A percentile compares a stretch with the other conserved stretches of the same genome.
Evolutionary conservation across 345 rosid genomes (phyloP).

Genomic region (Passiflora organensis): DNA sequence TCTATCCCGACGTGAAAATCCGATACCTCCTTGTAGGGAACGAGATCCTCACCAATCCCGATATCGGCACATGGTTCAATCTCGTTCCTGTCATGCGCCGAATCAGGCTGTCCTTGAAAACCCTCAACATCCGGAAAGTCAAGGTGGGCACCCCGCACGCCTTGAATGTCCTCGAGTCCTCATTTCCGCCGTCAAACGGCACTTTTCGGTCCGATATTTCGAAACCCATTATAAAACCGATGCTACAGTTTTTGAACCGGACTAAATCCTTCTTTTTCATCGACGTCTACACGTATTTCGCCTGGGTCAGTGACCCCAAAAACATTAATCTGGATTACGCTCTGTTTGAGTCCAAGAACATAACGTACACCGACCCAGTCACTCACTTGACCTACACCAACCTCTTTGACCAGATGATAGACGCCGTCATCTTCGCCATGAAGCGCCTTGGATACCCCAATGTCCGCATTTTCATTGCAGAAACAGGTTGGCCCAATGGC

Average conservation of each 20-base stretch:
- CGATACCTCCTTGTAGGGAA: constrained; percentile 86
- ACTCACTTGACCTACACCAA: constrained; percentile 62
- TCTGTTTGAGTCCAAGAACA: constrained; percentile 41
- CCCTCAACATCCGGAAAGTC: constrained; percentile 39
- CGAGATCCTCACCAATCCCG: constrained; percentile 54
- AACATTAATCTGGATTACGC: constrained; percentile 65
- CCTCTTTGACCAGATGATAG: constrained; percentile 89
- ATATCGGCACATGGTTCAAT: constrained; percentile 37
- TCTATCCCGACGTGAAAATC: constrained; percentile 56
- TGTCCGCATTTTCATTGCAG: constrained; percentile 77
- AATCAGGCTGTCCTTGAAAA: constrained; percentile 49
- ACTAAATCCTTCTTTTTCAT: constrained; percentile 81
- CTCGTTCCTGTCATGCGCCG: constrained; percentile 84
- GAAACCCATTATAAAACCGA: constrained; percentile 47
- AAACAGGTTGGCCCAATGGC: constrained; percentile 96
- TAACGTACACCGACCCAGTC: constrained; percentile 59
- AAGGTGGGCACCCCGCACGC: constrained; percentile 81
- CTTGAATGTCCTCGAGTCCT: constrained; percentile 55
- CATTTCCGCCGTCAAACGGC: constrained; percentile 85
- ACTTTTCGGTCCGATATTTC: constrained; percentile 68
- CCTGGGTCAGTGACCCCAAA: constrained; percentile 60
- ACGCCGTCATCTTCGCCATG: constrained; percentile 76
- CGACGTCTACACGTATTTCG: constrained; percentile 76
- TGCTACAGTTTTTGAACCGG: constrained; percentile 79
- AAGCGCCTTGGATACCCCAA: constrained; percentile 60